Percentiles rank a stretch among this genome's conserved stretches.
Conservation (phyloP, 2,329 filamentous ascomycete species). For the Mariannaea elegans region DNA sequence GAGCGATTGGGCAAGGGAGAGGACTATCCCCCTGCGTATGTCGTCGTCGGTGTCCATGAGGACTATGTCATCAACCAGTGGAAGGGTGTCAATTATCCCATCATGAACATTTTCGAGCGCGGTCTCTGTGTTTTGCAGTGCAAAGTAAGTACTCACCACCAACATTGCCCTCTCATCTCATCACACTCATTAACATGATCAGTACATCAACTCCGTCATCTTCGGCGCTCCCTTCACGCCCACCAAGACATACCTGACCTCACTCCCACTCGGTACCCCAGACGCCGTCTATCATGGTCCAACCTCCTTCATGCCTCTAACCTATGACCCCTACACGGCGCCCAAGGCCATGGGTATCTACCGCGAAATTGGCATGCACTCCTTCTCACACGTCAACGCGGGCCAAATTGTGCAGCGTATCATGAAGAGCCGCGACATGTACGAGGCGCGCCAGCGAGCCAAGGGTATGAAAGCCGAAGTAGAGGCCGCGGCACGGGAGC, state of each 20-base stretch:
- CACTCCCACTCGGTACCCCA: conserved; percentile 77
- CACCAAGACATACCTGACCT: conserved; percentile 77
- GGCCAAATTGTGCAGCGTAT: conserved; percentile 92
- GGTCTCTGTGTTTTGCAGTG: conserved; percentile 96
- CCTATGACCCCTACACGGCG: conserved; percentile 82
- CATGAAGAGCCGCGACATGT: conserved; percentile 83
- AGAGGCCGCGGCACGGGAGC: conserved; percentile 71
- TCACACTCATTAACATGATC: conserved; percentile 26
- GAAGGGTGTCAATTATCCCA: conserved; percentile 98
- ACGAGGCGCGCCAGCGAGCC: conserved; percentile 88
- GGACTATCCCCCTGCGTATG: conserved; percentile 83
- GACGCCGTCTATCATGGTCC: conserved; percentile 94
- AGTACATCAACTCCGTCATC: conserved; percentile 88
- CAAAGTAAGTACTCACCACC: conserved; percentile 66
- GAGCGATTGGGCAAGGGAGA: conserved; percentile 72
- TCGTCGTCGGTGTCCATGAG: conserved; percentile 94
- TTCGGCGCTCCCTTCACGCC: conserved; percentile 92
- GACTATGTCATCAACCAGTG: conserved; percentile 94
- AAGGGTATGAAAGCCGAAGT: conserved; percentile 87
- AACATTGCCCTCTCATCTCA: not conserved
- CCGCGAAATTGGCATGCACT: conserved; percentile 77
- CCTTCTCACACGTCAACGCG: conserved; percentile 88
- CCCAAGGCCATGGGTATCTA: conserved; percentile 88
- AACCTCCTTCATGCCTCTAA: conserved; percentile 85
- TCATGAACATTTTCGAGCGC: conserved; percentile 99